Evolutionary conservation across 2,329 filamentous ascomycete species (phyloP).

Genomic region (Penicillium hesseltinei): DNA sequence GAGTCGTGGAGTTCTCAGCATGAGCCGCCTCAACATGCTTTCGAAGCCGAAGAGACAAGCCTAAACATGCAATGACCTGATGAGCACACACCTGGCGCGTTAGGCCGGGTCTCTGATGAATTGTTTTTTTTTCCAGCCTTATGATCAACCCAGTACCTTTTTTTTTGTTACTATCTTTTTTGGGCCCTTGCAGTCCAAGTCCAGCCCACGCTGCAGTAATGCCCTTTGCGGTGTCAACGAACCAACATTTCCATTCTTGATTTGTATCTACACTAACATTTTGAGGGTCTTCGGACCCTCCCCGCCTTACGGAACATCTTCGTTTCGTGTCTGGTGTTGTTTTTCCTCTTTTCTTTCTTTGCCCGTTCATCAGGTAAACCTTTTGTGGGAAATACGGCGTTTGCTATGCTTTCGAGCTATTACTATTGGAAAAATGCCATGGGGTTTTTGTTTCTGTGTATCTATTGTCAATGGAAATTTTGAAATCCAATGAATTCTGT

Average conservation of each 20-base stretch:
- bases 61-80: conserved; percentile 15
- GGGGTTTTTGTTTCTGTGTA: neutral
- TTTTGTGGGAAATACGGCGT: conserved; percentile 2
- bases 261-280: conserved; percentile 17
- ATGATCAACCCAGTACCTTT: neutral
- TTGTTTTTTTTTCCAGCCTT: conserved; percentile 1
- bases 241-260: conserved; percentile 10
- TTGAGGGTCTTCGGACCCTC: neutral
- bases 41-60: conserved; percentile 45
- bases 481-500: neutral
- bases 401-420: neutral
- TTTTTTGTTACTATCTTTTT: conserved; percentile 4
- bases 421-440: neutral
- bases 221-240: conserved; percentile 7
- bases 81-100: conserved; percentile 14
- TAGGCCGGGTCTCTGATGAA: conserved; percentile 3
- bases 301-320: neutral
- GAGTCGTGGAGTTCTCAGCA: conserved; percentile 37
- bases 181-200: neutral
- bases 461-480: neutral
- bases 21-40: conserved; percentile 50
- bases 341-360: neutral
- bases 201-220: neutral
- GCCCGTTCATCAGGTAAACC: neutral
- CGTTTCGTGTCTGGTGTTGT: conserved; percentile 5